These are phyloP conservation scores for Sporothrix brunneoviolacea DNA, from an alignment of 2,329 filamentous ascomycete species.

Conservation along the genomic window DNA sequence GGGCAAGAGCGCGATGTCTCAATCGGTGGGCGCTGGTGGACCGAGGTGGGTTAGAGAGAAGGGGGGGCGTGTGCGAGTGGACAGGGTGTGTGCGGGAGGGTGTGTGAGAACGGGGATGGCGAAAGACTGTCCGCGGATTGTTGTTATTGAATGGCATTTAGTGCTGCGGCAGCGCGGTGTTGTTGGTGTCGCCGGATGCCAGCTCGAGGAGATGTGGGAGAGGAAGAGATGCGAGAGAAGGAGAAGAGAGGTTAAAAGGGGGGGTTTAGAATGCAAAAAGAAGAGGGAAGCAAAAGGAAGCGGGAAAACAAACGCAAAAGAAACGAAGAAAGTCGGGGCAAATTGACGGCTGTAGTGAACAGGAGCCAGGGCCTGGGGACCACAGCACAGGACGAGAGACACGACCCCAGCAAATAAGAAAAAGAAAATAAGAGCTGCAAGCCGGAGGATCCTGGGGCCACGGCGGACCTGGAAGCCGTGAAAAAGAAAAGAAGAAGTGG, in stretches of 20 bases:
- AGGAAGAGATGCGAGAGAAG: not conserved
- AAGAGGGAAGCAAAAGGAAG: not conserved
- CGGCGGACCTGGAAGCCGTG: too few species aligned
- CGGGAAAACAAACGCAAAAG: constrained; percentile 3
- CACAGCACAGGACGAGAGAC: not conserved
- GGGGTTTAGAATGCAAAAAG: too few species aligned
- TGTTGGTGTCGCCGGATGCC: not conserved
- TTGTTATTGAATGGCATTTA: constrained; percentile 7
- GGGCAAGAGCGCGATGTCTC: constrained; percentile 14
- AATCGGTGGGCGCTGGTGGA: constrained; percentile 12
- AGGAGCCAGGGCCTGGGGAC: not conserved
- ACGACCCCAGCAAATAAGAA: not conserved
- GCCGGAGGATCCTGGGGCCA: not conserved
- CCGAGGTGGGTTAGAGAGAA: constrained; percentile 6
- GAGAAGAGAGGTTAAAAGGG: not conserved
- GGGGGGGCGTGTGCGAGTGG: not conserved
- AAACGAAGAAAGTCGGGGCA: not conserved
- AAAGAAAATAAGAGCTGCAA: not conserved
- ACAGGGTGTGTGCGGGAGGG: constrained; percentile 5
- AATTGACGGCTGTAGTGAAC: not conserved
- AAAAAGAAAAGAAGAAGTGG: not conserved
- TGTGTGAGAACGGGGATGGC: constrained; percentile 7
- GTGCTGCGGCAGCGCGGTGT: not conserved
- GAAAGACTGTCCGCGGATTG: constrained; percentile 5
- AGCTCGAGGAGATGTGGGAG: not conserved